Evolutionary conservation across 2,329 filamentous ascomycete species (phyloP).

Genomic region (Aspergillus hiratsukae): DNA sequence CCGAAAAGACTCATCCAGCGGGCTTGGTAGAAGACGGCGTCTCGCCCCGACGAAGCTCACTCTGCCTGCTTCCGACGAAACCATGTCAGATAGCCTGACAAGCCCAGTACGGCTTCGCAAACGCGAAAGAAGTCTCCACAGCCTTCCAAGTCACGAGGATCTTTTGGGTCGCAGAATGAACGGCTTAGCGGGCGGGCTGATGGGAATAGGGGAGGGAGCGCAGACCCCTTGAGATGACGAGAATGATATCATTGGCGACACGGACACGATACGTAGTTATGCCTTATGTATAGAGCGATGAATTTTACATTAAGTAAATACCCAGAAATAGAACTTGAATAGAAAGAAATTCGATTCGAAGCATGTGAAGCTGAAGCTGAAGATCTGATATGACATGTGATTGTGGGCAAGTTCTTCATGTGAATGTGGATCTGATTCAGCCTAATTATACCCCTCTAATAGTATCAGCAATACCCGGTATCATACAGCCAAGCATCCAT

Average conservation of each 20-base stretch:
- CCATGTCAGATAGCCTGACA: constrained; percentile 16
- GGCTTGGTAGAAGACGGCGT: constrained; percentile 8
- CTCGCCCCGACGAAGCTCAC: constrained; percentile 17
- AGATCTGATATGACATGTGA: constrained; percentile 4
- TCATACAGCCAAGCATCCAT: background rate
- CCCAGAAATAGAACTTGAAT: background rate
- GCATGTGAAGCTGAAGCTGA: background rate
- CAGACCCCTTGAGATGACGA: constrained; percentile 25
- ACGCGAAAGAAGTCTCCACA: constrained; percentile 45
- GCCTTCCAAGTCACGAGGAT: constrained; percentile 55
- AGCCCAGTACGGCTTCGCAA: constrained; percentile 18
- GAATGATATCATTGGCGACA: background rate
- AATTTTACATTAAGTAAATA: background rate
- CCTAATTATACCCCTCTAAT: background rate
- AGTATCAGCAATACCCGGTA: background rate
- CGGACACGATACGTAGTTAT: background rate
- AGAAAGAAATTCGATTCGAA: background rate
- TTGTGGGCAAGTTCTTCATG: background rate
- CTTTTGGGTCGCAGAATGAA: constrained; percentile 53
- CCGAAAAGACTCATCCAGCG: constrained; percentile 4
- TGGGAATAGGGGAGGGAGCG: constrained; percentile 39
- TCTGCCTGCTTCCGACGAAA: constrained; percentile 11
- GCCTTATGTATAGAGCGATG: background rate
- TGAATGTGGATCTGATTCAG: constrained; percentile 6
- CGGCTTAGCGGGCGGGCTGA: constrained; percentile 50